Evolutionary conservation across 768 basidiomycete genomes (phyloP).

Genomic region (Suillus lakei): DNA sequence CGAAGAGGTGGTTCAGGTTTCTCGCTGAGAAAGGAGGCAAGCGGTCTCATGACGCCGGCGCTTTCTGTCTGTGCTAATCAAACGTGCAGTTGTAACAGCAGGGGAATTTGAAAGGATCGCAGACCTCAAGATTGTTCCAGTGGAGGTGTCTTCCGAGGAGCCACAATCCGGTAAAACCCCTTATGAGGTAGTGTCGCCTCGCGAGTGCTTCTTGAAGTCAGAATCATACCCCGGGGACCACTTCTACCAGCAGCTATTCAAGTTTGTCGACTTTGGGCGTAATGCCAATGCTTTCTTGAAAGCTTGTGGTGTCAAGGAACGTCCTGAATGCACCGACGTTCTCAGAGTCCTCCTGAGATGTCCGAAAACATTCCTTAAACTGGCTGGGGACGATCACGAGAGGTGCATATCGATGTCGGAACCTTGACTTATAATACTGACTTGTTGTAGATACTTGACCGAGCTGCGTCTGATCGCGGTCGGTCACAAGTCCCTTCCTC

Average conservation of each 20-base stretch:
- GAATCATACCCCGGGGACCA: constrained; percentile 30
- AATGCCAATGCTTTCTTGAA: constrained; percentile 79
- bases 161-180: background rate
- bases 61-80: constrained; percentile 5
- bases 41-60: background rate
- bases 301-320: constrained; percentile 82
- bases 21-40: constrained; percentile 62
- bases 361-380: constrained; percentile 66
- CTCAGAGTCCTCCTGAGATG: constrained; percentile 65
- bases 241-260: constrained; percentile 72
- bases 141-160: constrained; percentile 16
- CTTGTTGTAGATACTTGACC: constrained; percentile 62
- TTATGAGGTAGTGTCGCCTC: constrained; percentile 45
- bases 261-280: constrained; percentile 82
- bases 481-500: constrained; percentile 56
- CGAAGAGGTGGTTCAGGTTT: constrained; percentile 63
- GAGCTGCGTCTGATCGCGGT: constrained; percentile 84
- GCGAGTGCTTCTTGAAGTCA: constrained; percentile 64
- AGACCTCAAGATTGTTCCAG: constrained; percentile 65
- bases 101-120: constrained; percentile 59
- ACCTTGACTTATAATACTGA: constrained; percentile 3
- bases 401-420: constrained; percentile 47
- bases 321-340: constrained; percentile 82
- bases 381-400: constrained; percentile 59
- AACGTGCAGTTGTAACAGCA: constrained; percentile 53